These are phyloP conservation scores for Pistacia atlantica DNA, from an alignment of 345 rosid species.

Conservation along the genomic window DNA sequence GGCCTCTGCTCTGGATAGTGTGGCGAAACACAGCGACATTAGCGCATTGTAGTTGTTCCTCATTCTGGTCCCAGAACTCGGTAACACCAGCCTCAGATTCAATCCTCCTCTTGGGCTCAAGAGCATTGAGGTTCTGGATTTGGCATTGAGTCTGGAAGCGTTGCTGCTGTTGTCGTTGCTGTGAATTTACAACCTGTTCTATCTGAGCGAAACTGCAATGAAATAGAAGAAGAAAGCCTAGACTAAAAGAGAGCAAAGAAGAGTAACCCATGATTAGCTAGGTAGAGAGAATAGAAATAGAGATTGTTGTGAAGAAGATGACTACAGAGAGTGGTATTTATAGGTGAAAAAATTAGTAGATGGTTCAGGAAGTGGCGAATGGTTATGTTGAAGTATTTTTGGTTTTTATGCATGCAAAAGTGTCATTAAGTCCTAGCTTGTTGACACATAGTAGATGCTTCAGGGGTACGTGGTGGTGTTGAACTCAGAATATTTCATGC, in stretches of 20 bases:
- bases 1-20: slow-evolving; percentile 31
- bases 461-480: background rate
- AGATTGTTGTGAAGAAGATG: background rate
- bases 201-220: slow-evolving; percentile 9
- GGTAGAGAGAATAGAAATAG: too few species aligned
- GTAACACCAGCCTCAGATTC: slow-evolving; percentile 43
- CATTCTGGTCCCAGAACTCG: slow-evolving; percentile 45
- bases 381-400: background rate
- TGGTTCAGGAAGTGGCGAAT: background rate
- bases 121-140: slow-evolving; percentile 31
- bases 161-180: slow-evolving; percentile 20
- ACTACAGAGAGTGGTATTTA: slow-evolving; percentile 8
- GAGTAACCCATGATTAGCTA: background rate
- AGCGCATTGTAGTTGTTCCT: slow-evolving; percentile 44
- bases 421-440: background rate
- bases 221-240: slow-evolving; percentile 17
- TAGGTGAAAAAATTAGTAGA: background rate
- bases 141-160: slow-evolving; percentile 34
- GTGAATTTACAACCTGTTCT: background rate
- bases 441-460: background rate
- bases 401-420: slow-evolving; percentile 1
- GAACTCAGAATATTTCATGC: background rate
- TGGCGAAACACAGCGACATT: slow-evolving; percentile 46
- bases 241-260: slow-evolving; percentile 7
- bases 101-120: slow-evolving; percentile 32